Evolutionary conservation across 257 asterid genomes (phyloP), one percentile per base, ranked within the genome.

Genomic region (Nicotiana tabacum): DNA sequence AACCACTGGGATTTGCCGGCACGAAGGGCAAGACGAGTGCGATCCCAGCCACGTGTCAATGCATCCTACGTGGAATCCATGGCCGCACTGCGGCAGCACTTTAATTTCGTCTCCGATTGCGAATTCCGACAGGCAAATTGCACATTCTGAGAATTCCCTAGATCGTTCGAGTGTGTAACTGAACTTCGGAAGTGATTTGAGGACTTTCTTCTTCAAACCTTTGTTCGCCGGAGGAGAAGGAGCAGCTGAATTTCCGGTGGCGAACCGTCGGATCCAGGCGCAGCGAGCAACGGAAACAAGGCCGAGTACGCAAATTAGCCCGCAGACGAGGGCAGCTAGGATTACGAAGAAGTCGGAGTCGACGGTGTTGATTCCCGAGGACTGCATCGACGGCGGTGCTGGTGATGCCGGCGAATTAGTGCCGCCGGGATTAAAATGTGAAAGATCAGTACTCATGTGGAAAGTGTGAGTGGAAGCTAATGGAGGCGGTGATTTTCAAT

Each of bases 41-140:
- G 88, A 79, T 57, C 64, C 84, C 9, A 86, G 82, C 88, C 88
- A 86, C n/a, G 88, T 76, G 78, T 86, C 88, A 2, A 86, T 77
- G 65, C 88, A 86, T 13, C 57, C 85, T 1, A 66, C 86, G 77
- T 86, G 88, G 48, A 83, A 86, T 8, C 84, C 88, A 46, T 86
- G 88, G 21, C 85, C 88, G 81, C 88, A 86, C 83, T 80, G 82
- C 8, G 88, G 88, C 61, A 84, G 60, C 57, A 80, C 55, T 6
- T 84, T 53, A 12, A 84, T 68, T 70, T 84, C 81, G 33, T 84
- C 86, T n/a, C 86, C 84, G 11, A 66, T 9, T 6, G 18, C 77
- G 24, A 80, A 86, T 60, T 83, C 88, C 81, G 82, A 53, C 64
- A 86, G 37, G 61, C 88, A 86, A 83, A 86, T 86, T 37, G 86